Base-by-base conservation (phyloP, 2,329 filamentous ascomycete species). In the Epichloe festucae region DNA sequence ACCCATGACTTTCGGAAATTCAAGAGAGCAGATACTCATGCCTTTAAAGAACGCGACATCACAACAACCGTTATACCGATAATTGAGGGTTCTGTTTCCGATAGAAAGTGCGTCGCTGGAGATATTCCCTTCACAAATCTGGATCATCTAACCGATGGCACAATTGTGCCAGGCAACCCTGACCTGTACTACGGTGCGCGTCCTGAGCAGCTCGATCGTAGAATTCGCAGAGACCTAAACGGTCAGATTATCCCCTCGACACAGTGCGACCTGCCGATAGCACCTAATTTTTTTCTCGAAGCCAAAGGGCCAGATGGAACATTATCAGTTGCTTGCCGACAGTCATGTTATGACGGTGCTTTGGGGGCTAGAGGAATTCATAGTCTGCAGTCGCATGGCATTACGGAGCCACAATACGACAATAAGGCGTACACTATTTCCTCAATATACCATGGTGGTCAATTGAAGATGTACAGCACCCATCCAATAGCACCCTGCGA, bases 231-330 rank as follows among this genome's bases (percentile, higher is more conserved):
- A 23, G 35, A 48, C 3, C 21, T n/a, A 5, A 21, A 11, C 11
- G 3, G 19, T n/a, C 53, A 58, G 12, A 63, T 71, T 40, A 53
- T 67, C 31, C 68, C 69, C 12, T 66, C 64, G 6, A 64, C 60
- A 19, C 53, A 63, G 46, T 38, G 51, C 19, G 55, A 63, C 50
- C 56, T 61, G 40, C 68, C 68, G 2, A 55, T 67, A 2, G 57
- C 56, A 19, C 68, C 66, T 4, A 73, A 72, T 53, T 69, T 69
- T 52, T 71, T 71, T 52, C 47, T 72, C 1, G 63, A 64, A 47
- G 62, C 57, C 0, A 73, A 71, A 51, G 66, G 66, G 0, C 66
- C 65, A 4, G 55, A 66, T 53, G 62, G 63, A 7, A 40, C 49
- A 14, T 8, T 35, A 31, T 57, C 53, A 2, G 63, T 48, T 34